Evolutionary conservation across 2,329 filamentous ascomycete genomes (phyloP).

Genomic region (Pezizomycotina sp.): DNA sequence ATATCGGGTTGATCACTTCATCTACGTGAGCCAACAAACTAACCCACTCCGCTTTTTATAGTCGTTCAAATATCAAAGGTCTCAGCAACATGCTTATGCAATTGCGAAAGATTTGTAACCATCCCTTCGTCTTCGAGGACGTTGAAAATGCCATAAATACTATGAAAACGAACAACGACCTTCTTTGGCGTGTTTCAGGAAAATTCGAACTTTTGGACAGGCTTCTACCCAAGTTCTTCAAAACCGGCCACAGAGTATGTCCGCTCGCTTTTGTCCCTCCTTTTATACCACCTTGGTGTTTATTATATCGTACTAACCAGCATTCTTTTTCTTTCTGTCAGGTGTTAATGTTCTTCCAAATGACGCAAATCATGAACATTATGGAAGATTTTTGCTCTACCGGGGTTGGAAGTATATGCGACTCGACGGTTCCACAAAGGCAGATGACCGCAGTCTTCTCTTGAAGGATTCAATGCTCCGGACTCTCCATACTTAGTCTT

Average conservation of each 20-base stretch:
- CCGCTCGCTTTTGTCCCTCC: neutral
- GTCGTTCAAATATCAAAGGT: constrained; percentile 34
- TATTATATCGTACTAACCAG: constrained; percentile 2
- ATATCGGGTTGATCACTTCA: neutral
- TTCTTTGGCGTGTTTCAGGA: constrained; percentile 85
- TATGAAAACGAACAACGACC: constrained; percentile 68
- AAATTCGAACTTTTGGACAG: constrained; percentile 95
- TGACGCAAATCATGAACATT: constrained; percentile 99
- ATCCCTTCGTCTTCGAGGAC: constrained; percentile 95
- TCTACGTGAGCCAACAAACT: too few species aligned
- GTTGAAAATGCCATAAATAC: constrained; percentile 98
- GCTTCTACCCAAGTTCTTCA: constrained; percentile 81
- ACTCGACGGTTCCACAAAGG: constrained; percentile 91
- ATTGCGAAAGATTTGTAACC: constrained; percentile 93
- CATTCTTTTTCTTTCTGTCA: constrained; percentile 3
- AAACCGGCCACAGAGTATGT: constrained; percentile 62
- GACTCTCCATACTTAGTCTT: constrained; percentile 93
- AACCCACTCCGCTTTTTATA: constrained; percentile 3
- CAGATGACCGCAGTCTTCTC: constrained; percentile 86
- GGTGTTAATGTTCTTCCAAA: constrained; percentile 97
- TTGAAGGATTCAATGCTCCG: constrained; percentile 71
- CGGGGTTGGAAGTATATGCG: constrained; percentile 73
- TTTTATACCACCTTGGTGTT: neutral
- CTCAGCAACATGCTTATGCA: constrained; percentile 99
- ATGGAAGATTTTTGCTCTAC: constrained; percentile 91